phyloP scores from a whole-genome alignment of 208 protist genomes.

The Trypanosoma platydactyli region DNA sequence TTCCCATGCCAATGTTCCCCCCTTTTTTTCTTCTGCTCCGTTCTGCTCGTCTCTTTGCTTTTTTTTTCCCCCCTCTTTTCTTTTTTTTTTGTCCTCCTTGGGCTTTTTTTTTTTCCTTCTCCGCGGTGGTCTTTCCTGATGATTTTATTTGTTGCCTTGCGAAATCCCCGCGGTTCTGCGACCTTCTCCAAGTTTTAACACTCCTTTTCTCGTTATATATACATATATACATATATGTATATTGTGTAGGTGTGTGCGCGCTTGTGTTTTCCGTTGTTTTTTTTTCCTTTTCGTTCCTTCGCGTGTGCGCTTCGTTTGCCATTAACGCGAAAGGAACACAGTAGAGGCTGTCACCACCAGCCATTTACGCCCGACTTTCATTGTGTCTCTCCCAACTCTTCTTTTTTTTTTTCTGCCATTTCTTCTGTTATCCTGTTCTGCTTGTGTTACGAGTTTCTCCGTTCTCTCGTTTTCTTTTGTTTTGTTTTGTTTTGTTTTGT shows the following conservation, averaged over 20 bases:
- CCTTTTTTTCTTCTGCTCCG: not conserved
- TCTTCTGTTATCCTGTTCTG: not conserved
- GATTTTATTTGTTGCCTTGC: too few relatives aligned
- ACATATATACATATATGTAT: too few relatives aligned
- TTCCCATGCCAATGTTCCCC: constrained; percentile 14
- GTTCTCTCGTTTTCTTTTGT: not conserved
- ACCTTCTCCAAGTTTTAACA: too few relatives aligned
- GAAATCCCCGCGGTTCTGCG: too few relatives aligned
- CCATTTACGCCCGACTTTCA: not conserved
- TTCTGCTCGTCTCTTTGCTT: constrained; percentile 22
- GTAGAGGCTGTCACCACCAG: not conserved
- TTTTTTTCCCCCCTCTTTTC: constrained; percentile 8
- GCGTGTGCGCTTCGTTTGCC: not conserved
- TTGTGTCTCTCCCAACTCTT: not conserved
- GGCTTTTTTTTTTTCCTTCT: constrained; percentile 17
- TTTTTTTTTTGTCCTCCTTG: too few relatives aligned
- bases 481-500: constrained; percentile 15
- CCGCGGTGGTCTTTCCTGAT: too few relatives aligned
- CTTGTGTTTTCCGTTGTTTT: not conserved
- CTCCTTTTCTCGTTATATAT: too few relatives aligned
- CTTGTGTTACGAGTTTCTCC: not conserved
- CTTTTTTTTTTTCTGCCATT: constrained; percentile 15
- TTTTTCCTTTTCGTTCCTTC: not conserved
- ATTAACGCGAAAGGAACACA: too few relatives aligned
- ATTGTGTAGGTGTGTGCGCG: too few relatives aligned